phyloP scores from a whole-genome alignment of 345 rosid species.

The Eucalyptus melliodora region DNA sequence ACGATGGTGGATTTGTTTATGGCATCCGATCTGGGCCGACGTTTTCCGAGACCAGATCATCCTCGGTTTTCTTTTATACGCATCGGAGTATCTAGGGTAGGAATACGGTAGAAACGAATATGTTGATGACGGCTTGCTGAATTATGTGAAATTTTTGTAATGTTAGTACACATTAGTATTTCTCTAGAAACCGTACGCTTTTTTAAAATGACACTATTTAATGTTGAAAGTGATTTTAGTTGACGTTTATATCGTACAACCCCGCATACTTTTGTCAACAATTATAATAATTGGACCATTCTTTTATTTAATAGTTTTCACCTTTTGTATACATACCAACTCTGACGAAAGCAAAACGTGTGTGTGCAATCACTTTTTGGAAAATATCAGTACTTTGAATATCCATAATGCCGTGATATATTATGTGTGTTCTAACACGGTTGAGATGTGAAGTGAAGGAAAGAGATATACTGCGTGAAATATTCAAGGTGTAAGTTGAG shows the following conservation, averaged over 20 bases:
- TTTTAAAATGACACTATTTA: fast-evolving
- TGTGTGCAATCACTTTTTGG: too few species aligned
- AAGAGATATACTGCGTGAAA: too few species aligned
- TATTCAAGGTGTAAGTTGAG: neutral
- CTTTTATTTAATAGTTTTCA: neutral
- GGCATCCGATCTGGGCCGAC: neutral
- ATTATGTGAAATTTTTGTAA: neutral
- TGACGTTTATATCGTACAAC: neutral
- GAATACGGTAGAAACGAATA: neutral
- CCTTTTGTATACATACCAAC: neutral
- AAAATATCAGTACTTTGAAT: too few species aligned
- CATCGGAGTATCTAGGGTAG: neutral
- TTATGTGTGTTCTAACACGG: neutral
- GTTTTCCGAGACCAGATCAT: neutral
- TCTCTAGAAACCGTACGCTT: fast-evolving
- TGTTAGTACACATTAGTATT: too few species aligned
- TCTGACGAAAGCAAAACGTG: fast-evolving
- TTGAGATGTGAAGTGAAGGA: neutral
- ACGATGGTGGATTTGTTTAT: neutral
- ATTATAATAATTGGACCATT: neutral
- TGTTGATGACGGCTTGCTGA: neutral
- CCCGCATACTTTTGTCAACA: neutral
- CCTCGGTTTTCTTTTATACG: neutral
- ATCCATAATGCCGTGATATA: too few species aligned
- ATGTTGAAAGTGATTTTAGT: neutral